Evolutionary conservation across 768 basidiomycete genomes (phyloP), one percentile per base, ranked within the genome.

Genomic region (Suillus decipiens): DNA sequence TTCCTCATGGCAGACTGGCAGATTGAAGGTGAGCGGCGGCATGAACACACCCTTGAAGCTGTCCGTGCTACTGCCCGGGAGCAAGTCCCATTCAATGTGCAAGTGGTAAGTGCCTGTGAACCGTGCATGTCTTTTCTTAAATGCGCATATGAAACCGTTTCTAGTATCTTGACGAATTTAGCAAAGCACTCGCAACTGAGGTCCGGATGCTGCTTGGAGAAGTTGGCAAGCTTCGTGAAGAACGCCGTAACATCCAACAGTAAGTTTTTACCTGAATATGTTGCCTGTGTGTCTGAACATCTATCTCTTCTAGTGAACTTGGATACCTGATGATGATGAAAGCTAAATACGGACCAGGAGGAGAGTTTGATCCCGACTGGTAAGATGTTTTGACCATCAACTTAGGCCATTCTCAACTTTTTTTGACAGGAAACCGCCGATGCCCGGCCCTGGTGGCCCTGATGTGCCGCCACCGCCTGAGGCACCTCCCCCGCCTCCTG

Each of bases 151-250:
- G 15, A 51, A 5, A 24, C 33, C 24, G 53, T 59, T 31, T 31
- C 45, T 61, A 92, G 89, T 94, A 95, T 72, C 82, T 95, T 15
- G 89, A 95, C 64, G 91, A 95, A 62, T 95, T 95, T 77, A 93
- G 91, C 74, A 90, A 87, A 72, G 89, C 93, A 1, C 76, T 95
- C 53, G 91, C 93, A 3, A 81, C 84, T 17, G 93, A 95, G 78
- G 92, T 95, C 11, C 86, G 91, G 36, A 89, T 92, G 83, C 80
- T 95, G 15, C 82, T 95, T 11, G 84, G 83, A 41, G 93, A 95
- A 78, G 93, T 94, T 45, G 91, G 92, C 45, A 90, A 89, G 67
- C 79, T 95, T 53, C 86, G 90, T 5, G 89, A 93, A 75, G 89
- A 94, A 69, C 83, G 88, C 69, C 86, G 92, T 48, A 84, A 82